phyloP scores from a whole-genome alignment of 1,284 basidiomycete genomes.

The Ceratobasidium sp. region DNA sequence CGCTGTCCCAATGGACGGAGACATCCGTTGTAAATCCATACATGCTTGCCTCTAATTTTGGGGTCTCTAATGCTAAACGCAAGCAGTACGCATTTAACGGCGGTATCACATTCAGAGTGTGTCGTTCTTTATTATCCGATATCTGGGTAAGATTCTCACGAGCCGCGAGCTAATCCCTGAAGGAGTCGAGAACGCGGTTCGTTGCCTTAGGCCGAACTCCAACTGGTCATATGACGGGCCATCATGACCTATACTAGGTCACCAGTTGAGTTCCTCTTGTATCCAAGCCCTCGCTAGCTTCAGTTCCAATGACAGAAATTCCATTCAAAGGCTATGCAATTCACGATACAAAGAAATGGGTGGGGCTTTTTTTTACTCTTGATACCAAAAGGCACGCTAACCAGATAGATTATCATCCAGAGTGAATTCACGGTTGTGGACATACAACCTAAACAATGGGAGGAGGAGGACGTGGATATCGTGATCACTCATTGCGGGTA shows the following conservation, averaged over 20 bases:
- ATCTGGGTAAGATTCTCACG: background rate
- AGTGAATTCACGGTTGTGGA: constrained; percentile 55
- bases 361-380: background rate
- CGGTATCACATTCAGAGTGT: background rate
- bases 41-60: too few relatives aligned
- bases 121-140: background rate
- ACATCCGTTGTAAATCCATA: too few relatives aligned
- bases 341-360: constrained; percentile 37
- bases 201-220: background rate
- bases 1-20: too few relatives aligned
- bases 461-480: constrained; percentile 52
- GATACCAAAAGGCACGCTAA: too few relatives aligned
- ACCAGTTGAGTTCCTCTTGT: too few relatives aligned
- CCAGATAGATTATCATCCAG: constrained; percentile 45
- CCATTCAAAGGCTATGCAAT: constrained; percentile 41
- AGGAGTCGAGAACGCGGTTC: background rate
- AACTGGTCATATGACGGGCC: background rate
- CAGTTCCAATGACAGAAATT: background rate
- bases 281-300: background rate
- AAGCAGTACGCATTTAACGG: background rate
- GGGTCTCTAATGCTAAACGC: background rate
- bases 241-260: background rate
- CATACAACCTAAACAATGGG: constrained; percentile 50
- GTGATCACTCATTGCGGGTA: constrained; percentile 53
- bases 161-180: background rate